phyloP scores from a whole-genome alignment of 768 basidiomycete species.

The Lactarius hengduanensis region DNA sequence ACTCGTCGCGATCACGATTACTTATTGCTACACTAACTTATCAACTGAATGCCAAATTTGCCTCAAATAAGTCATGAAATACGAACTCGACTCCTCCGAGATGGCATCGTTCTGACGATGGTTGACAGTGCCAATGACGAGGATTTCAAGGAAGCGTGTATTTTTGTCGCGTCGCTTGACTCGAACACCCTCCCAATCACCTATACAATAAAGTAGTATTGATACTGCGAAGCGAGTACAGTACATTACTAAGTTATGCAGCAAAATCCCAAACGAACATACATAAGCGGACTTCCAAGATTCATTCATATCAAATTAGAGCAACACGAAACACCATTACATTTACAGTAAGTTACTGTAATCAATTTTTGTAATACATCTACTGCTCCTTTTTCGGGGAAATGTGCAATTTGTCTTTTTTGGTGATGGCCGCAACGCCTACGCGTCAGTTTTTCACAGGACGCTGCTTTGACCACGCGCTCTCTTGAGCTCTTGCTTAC shows the following conservation, averaged over 20 bases:
- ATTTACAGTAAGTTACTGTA: too few species aligned
- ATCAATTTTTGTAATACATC: too few species aligned
- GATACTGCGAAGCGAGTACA: background rate
- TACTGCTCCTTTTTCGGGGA: too few species aligned
- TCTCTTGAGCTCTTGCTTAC: too few species aligned
- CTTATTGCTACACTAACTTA: constrained; percentile 1
- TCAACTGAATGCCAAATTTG: background rate
- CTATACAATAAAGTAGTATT: background rate
- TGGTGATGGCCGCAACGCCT: too few species aligned
- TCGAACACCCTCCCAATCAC: background rate
- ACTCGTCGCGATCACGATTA: background rate
- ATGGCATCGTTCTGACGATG: background rate
- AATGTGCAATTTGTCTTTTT: too few species aligned
- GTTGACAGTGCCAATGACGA: background rate
- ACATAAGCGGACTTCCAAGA: background rate
- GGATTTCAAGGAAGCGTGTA: background rate
- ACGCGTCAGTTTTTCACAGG: too few species aligned
- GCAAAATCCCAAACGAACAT: background rate
- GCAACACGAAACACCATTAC: too few species aligned
- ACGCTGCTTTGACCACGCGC: too few species aligned
- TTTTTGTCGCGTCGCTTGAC: background rate
- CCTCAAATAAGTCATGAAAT: background rate
- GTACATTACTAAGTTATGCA: background rate
- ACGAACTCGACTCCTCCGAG: background rate
- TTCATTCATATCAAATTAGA: background rate